A percentile compares a stretch with the other conserved stretches of the same genome.
Evolutionary conservation across 2,329 filamentous ascomycete genomes (phyloP).

Genomic region (Fusarium sp.): DNA sequence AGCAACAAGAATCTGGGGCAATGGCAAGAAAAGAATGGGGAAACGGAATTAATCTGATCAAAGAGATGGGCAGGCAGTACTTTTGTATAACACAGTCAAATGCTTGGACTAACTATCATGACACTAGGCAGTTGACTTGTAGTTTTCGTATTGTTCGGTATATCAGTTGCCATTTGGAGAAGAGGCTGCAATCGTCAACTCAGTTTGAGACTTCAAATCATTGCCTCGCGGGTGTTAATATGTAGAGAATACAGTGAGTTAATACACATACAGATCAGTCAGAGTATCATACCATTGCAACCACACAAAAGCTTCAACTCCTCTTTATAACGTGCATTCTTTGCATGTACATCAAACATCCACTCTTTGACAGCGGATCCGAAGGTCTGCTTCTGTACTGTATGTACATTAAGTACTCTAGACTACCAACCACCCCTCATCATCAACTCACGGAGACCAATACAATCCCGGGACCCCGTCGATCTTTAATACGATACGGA

Average conservation of each 20-base stretch:
- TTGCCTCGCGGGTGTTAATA: not conserved
- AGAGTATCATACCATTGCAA: slow-evolving; percentile 15
- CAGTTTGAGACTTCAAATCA: not conserved
- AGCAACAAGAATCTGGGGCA: slow-evolving; percentile 13
- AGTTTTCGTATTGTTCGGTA: not conserved
- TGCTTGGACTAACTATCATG: not conserved
- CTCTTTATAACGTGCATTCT: not conserved
- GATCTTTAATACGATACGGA: slow-evolving; percentile 26
- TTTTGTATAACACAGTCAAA: not conserved
- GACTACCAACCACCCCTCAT: not conserved
- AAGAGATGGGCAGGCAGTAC: not conserved
- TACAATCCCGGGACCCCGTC: slow-evolving; percentile 33
- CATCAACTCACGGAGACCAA: slow-evolving; percentile 1
- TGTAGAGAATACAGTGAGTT: too few relatives aligned
- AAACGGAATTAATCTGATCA: slow-evolving; percentile 9
- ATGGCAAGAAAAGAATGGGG: not conserved
- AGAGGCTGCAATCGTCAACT: slow-evolving; percentile 4
- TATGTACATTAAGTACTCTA: not conserved
- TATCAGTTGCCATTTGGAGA: slow-evolving; percentile 7
- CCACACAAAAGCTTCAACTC: not conserved
- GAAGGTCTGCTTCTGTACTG: slow-evolving; percentile 36
- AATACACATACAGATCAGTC: slow-evolving; percentile 19
- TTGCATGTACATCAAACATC: not conserved
- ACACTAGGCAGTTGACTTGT: not conserved
- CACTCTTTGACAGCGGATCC: slow-evolving; percentile 36